Percentiles rank a stretch among this genome's conserved stretches.
phyloP scores from a whole-genome alignment of 2,329 filamentous ascomycete species.

The Claviceps pazoutovae region DNA sequence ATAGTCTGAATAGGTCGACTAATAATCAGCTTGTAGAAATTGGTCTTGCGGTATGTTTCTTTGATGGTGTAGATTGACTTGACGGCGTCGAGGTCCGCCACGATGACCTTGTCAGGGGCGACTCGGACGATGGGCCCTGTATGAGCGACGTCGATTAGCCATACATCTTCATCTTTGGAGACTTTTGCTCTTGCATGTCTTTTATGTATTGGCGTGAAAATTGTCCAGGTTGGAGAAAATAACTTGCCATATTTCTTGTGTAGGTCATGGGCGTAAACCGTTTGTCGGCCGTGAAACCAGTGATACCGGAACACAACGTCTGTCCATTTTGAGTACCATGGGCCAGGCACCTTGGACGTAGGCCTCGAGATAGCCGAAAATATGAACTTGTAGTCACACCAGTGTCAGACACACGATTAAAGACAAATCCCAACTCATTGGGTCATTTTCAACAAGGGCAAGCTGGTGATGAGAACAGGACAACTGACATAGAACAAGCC shows the following conservation, averaged over 20 bases:
- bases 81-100: conserved; percentile 11
- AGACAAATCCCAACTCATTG: not conserved
- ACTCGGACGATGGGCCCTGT: conserved; percentile 15
- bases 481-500: conserved; percentile 1
- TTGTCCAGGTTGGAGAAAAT: too few relatives aligned
- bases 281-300: conserved; percentile 7
- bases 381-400: not conserved
- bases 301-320: conserved; percentile 8
- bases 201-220: too few relatives aligned
- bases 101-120: conserved; percentile 11
- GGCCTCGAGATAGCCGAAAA: conserved; percentile 2
- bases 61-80: conserved; percentile 20
- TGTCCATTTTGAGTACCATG: conserved; percentile 14
- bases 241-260: conserved; percentile 13
- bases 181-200: too few relatives aligned
- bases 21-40: conserved; percentile 12
- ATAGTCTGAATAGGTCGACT: conserved; percentile 10
- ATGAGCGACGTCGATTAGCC: not conserved
- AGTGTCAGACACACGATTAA: not conserved
- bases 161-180: not conserved
- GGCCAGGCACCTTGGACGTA: conserved; percentile 11
- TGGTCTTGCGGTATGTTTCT: conserved; percentile 13
- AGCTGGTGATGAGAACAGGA: not conserved
- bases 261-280: conserved; percentile 11
- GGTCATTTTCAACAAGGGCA: not conserved